Conservation (phyloP, 225 moss, liverwort and hornwort species). For the Climacium dendroides region DNA sequence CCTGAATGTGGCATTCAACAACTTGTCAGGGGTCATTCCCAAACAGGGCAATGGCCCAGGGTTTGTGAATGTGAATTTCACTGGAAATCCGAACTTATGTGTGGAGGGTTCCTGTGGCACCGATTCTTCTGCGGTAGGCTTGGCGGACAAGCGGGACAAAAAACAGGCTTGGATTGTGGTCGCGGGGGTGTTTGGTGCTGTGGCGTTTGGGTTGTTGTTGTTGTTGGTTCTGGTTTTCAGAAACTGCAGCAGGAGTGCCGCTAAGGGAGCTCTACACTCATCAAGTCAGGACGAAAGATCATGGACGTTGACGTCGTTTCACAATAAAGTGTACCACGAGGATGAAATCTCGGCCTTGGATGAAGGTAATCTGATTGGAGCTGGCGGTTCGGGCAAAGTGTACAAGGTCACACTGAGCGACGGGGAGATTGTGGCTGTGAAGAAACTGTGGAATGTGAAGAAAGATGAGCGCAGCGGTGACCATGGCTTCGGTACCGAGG, state of each 20-base stretch:
- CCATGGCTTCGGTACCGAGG: neutral
- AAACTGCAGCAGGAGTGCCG: neutral
- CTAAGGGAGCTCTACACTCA: neutral
- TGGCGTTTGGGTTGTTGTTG: neutral
- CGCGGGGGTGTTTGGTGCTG: neutral
- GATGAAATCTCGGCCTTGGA: neutral
- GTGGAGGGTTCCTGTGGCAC: too few relatives aligned
- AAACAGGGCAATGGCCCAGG: too few relatives aligned
- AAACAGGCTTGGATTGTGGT: neutral
- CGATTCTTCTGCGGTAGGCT: too few relatives aligned
- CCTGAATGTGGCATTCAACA: too few relatives aligned
- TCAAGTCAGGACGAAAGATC: neutral
- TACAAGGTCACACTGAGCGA: too few relatives aligned
- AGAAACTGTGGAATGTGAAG: neutral
- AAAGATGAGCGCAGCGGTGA: neutral
- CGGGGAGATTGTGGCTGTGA: neutral
- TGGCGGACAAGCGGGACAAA: too few relatives aligned
- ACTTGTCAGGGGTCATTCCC: too few relatives aligned
- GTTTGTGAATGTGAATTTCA: too few relatives aligned
- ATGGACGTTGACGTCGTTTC: neutral
- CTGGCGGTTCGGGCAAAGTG: too few relatives aligned
- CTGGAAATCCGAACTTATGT: too few relatives aligned
- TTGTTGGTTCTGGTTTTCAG: neutral
- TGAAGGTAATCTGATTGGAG: too few relatives aligned
- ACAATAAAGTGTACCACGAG: neutral